Evolutionary conservation across 2,329 filamentous ascomycete species (phyloP).

Genomic region (Blastomyces gilchristii): DNA sequence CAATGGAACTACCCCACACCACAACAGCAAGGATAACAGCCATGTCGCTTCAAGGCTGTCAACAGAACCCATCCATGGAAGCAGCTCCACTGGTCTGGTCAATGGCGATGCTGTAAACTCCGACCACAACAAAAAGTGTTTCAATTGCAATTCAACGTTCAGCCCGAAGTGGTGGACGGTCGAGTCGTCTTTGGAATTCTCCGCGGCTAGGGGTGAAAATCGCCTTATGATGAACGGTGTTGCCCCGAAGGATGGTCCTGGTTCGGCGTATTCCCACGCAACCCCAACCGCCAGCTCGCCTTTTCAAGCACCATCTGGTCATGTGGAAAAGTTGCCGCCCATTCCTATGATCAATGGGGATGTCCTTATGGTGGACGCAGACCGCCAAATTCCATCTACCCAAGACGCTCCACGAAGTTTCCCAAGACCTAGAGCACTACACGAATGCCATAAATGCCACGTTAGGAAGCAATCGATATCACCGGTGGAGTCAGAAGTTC

Average conservation of each 20-base stretch:
- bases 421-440: conserved; percentile 28
- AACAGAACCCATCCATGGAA: conserved; percentile 12
- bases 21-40: conserved; percentile 18
- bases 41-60: conserved; percentile 10
- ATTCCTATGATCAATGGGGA: conserved; percentile 7
- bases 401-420: not conserved
- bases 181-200: conserved; percentile 38
- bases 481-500: conserved; percentile 20
- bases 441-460: conserved; percentile 67
- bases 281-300: conserved; percentile 11
- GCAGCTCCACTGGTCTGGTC: conserved; percentile 18
- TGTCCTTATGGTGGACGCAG: conserved; percentile 7
- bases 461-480: conserved; percentile 34
- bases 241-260: conserved; percentile 16
- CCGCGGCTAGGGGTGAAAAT: conserved; percentile 38
- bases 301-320: conserved; percentile 16
- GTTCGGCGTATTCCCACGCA: not conserved
- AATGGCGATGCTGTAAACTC: conserved; percentile 20
- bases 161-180: conserved; percentile 53
- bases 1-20: conserved; percentile 25
- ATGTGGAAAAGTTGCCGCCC: not conserved
- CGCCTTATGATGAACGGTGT: conserved; percentile 27
- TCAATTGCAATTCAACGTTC: conserved; percentile 31
- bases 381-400: conserved; percentile 15
- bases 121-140: conserved; percentile 25